phyloP scores from a whole-genome alignment of 139 green algal species.

The Chlamydomonas sp. region DNA sequence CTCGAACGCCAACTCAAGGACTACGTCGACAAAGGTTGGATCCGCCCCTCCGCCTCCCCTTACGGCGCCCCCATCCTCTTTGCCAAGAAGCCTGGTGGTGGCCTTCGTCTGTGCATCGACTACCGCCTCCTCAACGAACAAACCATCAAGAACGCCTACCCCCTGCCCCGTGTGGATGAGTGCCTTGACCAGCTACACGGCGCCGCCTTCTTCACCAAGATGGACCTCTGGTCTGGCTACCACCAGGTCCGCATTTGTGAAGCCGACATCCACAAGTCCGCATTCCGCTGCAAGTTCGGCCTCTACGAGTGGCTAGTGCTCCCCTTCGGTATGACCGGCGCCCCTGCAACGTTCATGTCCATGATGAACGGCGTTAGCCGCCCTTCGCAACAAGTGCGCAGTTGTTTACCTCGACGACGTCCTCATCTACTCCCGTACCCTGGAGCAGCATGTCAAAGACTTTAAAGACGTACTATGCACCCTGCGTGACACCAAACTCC shows the following conservation, averaged over 20 bases:
- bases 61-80: background rate
- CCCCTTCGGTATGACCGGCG: too few relatives aligned
- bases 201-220: conserved; percentile 47
- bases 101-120: conserved; percentile 25
- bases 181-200: conserved; percentile 47
- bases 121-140: conserved; percentile 32
- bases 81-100: background rate
- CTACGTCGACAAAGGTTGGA: background rate
- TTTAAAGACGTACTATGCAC: conserved; percentile 44
- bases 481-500: conserved; percentile 36
- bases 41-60: background rate
- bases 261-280: conserved; percentile 26
- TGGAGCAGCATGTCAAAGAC: conserved; percentile 58
- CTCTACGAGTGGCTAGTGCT: background rate
- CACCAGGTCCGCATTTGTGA: conserved; percentile 35
- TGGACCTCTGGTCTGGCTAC: conserved; percentile 52
- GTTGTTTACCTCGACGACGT: conserved; percentile 42
- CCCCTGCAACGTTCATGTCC: too few relatives aligned
- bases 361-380: background rate
- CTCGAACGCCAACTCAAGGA: background rate
- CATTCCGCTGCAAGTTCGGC: too few relatives aligned
- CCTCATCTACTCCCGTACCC: conserved; percentile 55
- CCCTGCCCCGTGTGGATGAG: conserved; percentile 58
- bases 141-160: conserved; percentile 38
- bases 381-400: background rate